A percentile compares a stretch with the other conserved stretches of the same genome.
phyloP scores from a whole-genome alignment of 495 filamentous ascomycete genomes.

The Cercophora scortea region DNA sequence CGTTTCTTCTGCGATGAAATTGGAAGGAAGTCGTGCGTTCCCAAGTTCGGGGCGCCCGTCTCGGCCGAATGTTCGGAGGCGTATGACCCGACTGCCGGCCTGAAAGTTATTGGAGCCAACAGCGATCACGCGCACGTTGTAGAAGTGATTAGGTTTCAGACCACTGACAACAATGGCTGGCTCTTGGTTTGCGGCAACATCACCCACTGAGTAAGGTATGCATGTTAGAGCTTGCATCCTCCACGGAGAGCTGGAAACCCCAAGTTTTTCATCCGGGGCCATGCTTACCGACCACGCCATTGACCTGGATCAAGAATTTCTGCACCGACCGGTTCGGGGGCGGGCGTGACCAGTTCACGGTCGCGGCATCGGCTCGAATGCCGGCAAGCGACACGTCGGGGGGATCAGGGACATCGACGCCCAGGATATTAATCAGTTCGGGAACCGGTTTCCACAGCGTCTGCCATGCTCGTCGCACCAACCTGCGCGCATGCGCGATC shows the following conservation, averaged over 20 bases:
- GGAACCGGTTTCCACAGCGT: constrained; percentile 85
- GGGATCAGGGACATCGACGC: constrained; percentile 84
- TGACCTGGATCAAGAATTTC: constrained; percentile 87
- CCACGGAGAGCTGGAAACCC: not conserved
- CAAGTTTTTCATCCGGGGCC: too few relatives aligned
- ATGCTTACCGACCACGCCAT: constrained; percentile 75
- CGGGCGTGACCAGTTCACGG: constrained; percentile 85
- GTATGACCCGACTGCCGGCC: constrained; percentile 75
- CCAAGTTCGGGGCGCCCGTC: constrained; percentile 50
- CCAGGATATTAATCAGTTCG: constrained; percentile 80
- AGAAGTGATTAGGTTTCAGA: constrained; percentile 76
- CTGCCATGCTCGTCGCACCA: constrained; percentile 72
- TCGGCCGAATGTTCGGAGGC: constrained; percentile 57
- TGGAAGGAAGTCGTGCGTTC: constrained; percentile 44
- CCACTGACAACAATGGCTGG: constrained; percentile 83
- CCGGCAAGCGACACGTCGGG: constrained; percentile 89
- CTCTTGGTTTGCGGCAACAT: constrained; percentile 70
- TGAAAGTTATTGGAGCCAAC: constrained; percentile 86
- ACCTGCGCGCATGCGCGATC: constrained; percentile 40
- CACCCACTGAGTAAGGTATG: constrained; percentile 55
- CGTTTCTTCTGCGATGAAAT: constrained; percentile 41
- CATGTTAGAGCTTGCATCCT: constrained; percentile 7
- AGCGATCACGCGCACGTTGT: constrained; percentile 85
- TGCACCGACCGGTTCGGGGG: constrained; percentile 68
- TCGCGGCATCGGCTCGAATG: constrained; percentile 75